A percentile compares a stretch with the other conserved stretches of the same genome.
phyloP scores from a whole-genome alignment of 1,139 yeast species.

The Yamadazyma trypodendri region DNA sequence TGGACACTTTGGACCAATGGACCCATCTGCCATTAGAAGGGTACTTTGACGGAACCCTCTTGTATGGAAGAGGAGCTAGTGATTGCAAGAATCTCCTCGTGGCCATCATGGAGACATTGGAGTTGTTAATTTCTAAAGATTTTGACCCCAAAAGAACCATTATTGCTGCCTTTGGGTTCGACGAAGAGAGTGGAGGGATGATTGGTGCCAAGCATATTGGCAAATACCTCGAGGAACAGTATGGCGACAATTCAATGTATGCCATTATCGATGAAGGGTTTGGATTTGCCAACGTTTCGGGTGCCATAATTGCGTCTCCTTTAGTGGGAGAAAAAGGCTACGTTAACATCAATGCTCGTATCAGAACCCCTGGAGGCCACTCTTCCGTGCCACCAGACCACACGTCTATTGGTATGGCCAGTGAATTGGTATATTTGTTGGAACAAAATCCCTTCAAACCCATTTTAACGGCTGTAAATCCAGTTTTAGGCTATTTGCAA shows the following conservation, averaged over 20 bases:
- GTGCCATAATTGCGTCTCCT: slow-evolving; percentile 36
- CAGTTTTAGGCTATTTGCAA: slow-evolving; percentile 31
- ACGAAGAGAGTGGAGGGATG: slow-evolving; percentile 40
- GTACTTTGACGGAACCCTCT: slow-evolving; percentile 53
- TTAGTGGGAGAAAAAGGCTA: slow-evolving; percentile 46
- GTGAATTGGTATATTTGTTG: slow-evolving; percentile 38
- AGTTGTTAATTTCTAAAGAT: slow-evolving; percentile 28
- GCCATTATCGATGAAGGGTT: slow-evolving; percentile 44
- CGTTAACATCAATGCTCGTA: slow-evolving; percentile 29
- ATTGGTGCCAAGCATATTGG: slow-evolving; percentile 34
- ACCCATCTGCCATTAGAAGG: slow-evolving; percentile 69
- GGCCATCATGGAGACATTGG: slow-evolving; percentile 40
- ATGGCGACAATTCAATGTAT: slow-evolving; percentile 35
- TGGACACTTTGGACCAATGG: slow-evolving; percentile 59
- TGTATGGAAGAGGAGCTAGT: slow-evolving; percentile 43
- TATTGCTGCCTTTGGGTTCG: slow-evolving; percentile 45
- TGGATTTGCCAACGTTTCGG: slow-evolving; percentile 31
- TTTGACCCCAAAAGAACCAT: slow-evolving; percentile 37
- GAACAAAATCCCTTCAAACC: slow-evolving; percentile 39
- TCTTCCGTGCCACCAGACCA: slow-evolving; percentile 48
- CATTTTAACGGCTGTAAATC: slow-evolving; percentile 32
- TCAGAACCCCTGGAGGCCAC: slow-evolving; percentile 47
- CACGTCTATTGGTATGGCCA: slow-evolving; percentile 43
- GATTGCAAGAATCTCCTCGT: slow-evolving; percentile 44
- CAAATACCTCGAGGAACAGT: slow-evolving; percentile 28